phyloP scores from a whole-genome alignment of 129 eudicot genomes.

The Artemisia argyi region DNA sequence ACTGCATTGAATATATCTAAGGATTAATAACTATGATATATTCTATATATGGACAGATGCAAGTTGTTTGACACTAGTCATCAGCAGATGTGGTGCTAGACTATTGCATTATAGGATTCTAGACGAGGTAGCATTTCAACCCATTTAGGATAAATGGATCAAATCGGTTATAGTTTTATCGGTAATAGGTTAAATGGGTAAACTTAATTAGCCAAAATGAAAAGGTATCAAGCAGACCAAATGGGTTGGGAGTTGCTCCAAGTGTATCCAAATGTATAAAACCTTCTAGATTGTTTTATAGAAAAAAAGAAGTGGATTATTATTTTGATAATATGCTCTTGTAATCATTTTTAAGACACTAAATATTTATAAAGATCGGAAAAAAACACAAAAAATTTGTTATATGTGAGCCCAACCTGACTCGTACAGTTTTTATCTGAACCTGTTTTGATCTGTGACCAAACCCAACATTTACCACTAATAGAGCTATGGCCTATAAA shows the following conservation, averaged over 20 bases:
- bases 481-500: no score
- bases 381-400: background rate
- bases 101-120: background rate
- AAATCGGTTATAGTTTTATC: background rate
- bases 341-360: background rate
- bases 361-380: background rate
- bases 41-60: slow-evolving; percentile 6
- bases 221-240: background rate
- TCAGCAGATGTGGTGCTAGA: background rate
- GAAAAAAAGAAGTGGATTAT: background rate
- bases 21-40: slow-evolving; percentile 7
- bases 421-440: no score
- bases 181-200: no score
- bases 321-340: background rate
- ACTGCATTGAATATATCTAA: slow-evolving; percentile 7
- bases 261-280: background rate
- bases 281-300: no score
- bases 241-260: background rate
- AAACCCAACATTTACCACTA: background rate
- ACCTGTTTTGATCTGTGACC: background rate
- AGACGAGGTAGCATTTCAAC: background rate
- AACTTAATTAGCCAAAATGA: background rate
- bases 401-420: no score
- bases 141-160: background rate
- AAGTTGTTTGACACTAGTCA: slow-evolving; percentile 5